A percentile compares a stretch with the other conserved stretches of the same genome.
Conservation (phyloP, 768 basidiomycete species). For the Fomitopsis serialis region DNA sequence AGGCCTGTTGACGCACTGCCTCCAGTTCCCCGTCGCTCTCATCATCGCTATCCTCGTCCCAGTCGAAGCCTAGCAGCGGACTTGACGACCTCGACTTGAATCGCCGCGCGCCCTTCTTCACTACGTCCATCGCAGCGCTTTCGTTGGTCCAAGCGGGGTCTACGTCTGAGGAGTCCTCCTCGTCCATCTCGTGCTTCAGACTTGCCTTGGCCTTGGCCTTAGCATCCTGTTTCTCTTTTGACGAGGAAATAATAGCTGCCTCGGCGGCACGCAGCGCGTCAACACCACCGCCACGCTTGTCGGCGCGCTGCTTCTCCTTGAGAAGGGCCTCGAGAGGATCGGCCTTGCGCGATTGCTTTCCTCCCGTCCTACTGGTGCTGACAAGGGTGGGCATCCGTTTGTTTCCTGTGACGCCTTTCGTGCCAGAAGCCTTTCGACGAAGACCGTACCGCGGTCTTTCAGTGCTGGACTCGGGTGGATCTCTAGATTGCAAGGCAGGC, state of each 20-base stretch:
- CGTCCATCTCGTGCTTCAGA: conserved; percentile 17
- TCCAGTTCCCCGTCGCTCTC: conserved; percentile 8
- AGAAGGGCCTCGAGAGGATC: conserved; percentile 44
- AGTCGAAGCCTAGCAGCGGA: neutral
- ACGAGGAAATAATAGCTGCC: conserved; percentile 4
- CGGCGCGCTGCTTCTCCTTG: conserved; percentile 19
- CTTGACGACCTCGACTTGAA: conserved; percentile 2
- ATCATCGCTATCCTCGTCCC: conserved; percentile 1
- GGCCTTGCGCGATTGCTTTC: conserved; percentile 11
- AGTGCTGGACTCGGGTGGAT: neutral
- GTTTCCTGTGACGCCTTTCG: neutral
- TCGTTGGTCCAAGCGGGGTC: conserved; percentile 13
- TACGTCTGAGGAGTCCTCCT: conserved; percentile 19
- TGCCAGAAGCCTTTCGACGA: conserved; percentile 8
- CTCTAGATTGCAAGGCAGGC: neutral
- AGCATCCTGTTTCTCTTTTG: neutral
- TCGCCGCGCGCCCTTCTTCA: neutral
- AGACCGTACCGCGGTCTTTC: conserved; percentile 14
- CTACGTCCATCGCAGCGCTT: conserved; percentile 1
- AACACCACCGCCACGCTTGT: conserved; percentile 17
- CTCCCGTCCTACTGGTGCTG: neutral
- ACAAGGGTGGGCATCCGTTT: neutral
- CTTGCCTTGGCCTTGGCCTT: conserved; percentile 15
- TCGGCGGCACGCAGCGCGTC: conserved; percentile 16
- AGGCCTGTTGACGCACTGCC: conserved; percentile 7